These are phyloP conservation scores for Didymella keratinophila DNA, from an alignment of 2,329 filamentous ascomycete species.

Conservation along the genomic window DNA sequence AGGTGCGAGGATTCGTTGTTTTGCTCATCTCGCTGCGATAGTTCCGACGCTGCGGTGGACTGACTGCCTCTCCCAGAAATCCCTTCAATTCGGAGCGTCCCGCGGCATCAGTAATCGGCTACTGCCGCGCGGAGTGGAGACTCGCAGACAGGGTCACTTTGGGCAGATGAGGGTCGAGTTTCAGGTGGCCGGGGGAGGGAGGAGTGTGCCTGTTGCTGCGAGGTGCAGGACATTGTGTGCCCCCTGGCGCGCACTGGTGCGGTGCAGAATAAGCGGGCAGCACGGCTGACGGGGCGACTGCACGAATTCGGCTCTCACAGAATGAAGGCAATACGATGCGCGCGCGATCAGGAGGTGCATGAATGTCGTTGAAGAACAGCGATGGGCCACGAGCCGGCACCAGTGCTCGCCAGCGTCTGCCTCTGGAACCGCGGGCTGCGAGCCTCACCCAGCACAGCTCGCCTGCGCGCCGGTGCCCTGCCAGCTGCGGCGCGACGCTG, in stretches of 20 bases:
- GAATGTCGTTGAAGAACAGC: neutral
- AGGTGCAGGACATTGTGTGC: constrained; percentile 8
- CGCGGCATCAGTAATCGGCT: constrained; percentile 10
- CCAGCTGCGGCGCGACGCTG: neutral
- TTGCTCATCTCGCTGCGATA: constrained; percentile 6
- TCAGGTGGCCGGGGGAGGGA: constrained; percentile 6
- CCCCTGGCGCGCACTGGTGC: constrained; percentile 2
- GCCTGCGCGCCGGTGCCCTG: neutral
- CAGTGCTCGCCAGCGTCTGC: neutral
- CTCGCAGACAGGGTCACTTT: constrained; percentile 1
- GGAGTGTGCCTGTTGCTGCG: constrained; percentile 8
- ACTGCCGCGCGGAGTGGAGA: constrained; percentile 13
- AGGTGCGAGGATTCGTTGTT: neutral
- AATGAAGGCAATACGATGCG: neutral
- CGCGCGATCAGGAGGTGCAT: neutral
- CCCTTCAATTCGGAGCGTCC: constrained; percentile 6
- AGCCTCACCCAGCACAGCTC: neutral
- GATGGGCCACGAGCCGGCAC: neutral
- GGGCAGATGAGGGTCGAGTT: constrained; percentile 13
- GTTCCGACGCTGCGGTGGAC: neutral
- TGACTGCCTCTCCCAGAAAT: neutral
- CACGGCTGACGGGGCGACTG: neutral
- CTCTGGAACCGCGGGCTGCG: neutral
- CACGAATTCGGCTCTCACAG: constrained; percentile 1
- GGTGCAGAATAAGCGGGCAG: neutral